Evolutionary conservation across 2,329 filamentous ascomycete species (phyloP), one percentile per base, ranked within the genome.

Genomic region (Cercospora sesami): DNA sequence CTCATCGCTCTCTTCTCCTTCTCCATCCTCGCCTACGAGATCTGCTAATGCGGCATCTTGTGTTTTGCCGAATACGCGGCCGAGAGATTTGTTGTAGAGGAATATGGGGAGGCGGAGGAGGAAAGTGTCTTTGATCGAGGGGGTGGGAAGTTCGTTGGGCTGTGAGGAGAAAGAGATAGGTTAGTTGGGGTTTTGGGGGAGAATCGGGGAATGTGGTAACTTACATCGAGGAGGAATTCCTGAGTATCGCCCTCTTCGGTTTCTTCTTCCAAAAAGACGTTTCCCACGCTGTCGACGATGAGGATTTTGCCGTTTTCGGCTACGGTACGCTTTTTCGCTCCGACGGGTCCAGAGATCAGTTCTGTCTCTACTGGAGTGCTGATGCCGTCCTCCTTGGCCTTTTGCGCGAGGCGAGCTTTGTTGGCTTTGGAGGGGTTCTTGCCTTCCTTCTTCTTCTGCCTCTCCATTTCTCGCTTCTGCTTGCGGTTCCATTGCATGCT

Each of bases 231-330:
- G 71, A 97, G 83, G 77, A 90, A 96, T 78, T 97, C 92, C 73
- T 91, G 87, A 33, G 88, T 86, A 65, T 91, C 88, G 63, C 95
- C 95, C 26, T 97, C 92, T 73, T 94, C 93, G 62, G 93, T 92
- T 75, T 92, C 87, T 77, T 96, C 92, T 80, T 98, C 94, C n/a
- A 99, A 84, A 77, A 92, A 99, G 12, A 99, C 95, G 74, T 97
- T 93, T 30, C 95, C 95, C 9, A 90, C 84, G 0, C 92, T 92
- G 80, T 99, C 94, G 4, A 99, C 95, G 65, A 99, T 90, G 42
- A 99, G 84, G 0, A 96, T 86, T 83, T 98, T 99, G 73, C 95
- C 95, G 75, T 99, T 99, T 83, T 97, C 91, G 2, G 94, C 94
- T 28, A 94, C 88, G 16, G 98, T 92, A 39, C 92, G 87, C 85